Evolutionary conservation across 1,139 yeast genomes (phyloP).

Genomic region (Nakaseomyces delphensis): DNA sequence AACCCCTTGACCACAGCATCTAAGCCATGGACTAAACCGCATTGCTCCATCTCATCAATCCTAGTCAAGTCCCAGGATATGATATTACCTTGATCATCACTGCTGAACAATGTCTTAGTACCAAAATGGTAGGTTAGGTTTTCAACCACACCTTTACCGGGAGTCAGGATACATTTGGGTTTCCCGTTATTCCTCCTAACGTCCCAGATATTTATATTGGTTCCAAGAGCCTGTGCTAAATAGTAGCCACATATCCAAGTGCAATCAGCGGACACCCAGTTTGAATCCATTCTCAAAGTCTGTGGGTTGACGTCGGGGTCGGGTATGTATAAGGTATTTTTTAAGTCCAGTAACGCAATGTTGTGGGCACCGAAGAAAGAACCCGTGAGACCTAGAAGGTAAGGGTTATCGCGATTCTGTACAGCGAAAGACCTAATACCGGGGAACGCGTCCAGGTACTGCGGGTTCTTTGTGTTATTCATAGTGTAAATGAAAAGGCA

Average conservation of each 20-base stretch:
- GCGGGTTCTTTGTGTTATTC: conserved; percentile 17
- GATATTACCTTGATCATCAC: conserved; percentile 23
- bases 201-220: conserved; percentile 24
- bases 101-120: conserved; percentile 16
- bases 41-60: conserved; percentile 13
- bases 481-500: conserved; percentile 25
- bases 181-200: conserved; percentile 17
- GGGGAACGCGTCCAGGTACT: conserved; percentile 20
- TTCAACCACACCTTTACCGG: conserved; percentile 21
- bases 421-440: conserved; percentile 21
- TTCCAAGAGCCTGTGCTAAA: conserved; percentile 19
- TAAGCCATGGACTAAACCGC: conserved; percentile 21
- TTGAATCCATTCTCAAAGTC: neutral
- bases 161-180: conserved; percentile 16
- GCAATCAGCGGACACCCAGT: conserved; percentile 13
- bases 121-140: conserved; percentile 14
- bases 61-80: conserved; percentile 23
- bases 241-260: conserved; percentile 22
- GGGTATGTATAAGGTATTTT: conserved; percentile 19
- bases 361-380: conserved; percentile 22
- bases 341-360: conserved; percentile 22
- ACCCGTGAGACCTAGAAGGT: conserved; percentile 22
- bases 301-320: conserved; percentile 9
- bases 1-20: conserved; percentile 16
- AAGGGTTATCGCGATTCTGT: conserved; percentile 15